Evolutionary conservation across 1,284 basidiomycete species (phyloP).

Genomic region (Pascua guehoae): DNA sequence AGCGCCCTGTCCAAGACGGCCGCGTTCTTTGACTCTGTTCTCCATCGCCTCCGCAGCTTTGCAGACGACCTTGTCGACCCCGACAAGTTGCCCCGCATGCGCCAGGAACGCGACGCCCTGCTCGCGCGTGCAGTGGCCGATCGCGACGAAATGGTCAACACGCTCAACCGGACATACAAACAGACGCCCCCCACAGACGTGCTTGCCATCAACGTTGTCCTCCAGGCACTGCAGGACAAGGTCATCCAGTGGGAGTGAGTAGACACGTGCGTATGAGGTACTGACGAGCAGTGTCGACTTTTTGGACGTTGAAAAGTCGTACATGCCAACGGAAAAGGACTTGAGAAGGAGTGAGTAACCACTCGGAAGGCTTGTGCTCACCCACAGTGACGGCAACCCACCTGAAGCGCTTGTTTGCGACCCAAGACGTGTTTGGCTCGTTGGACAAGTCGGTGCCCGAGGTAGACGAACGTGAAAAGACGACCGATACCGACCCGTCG

Average conservation of each 20-base stretch:
- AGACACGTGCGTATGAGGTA: slow-evolving; percentile 2
- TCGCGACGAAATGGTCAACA: slow-evolving; percentile 66
- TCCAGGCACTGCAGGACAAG: slow-evolving; percentile 83
- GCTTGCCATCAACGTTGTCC: slow-evolving; percentile 79
- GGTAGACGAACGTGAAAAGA: slow-evolving; percentile 60
- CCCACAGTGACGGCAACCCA: slow-evolving; percentile 44
- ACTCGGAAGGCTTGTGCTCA: background rate
- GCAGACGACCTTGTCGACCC: slow-evolving; percentile 46
- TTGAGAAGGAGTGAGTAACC: slow-evolving; percentile 37
- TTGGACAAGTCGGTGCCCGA: slow-evolving; percentile 62
- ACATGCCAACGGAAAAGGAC: slow-evolving; percentile 50
- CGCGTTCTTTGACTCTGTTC: slow-evolving; percentile 58
- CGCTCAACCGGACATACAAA: slow-evolving; percentile 76
- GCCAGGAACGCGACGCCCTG: slow-evolving; percentile 49
- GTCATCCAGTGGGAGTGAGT: slow-evolving; percentile 85
- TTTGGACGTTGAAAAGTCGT: slow-evolving; percentile 56
- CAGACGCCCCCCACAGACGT: slow-evolving; percentile 78
- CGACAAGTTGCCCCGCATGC: slow-evolving; percentile 39
- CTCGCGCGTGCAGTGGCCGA: slow-evolving; percentile 70
- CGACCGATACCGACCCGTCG: background rate
- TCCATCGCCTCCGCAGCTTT: slow-evolving; percentile 45
- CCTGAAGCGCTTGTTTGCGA: slow-evolving; percentile 55
- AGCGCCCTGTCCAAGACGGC: slow-evolving; percentile 69
- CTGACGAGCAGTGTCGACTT: slow-evolving; percentile 44
- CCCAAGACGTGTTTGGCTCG: slow-evolving; percentile 49